These are phyloP conservation scores for Pichia sp. DNA, from an alignment of 1,139 yeast genomes.

Conservation along the genomic window DNA sequence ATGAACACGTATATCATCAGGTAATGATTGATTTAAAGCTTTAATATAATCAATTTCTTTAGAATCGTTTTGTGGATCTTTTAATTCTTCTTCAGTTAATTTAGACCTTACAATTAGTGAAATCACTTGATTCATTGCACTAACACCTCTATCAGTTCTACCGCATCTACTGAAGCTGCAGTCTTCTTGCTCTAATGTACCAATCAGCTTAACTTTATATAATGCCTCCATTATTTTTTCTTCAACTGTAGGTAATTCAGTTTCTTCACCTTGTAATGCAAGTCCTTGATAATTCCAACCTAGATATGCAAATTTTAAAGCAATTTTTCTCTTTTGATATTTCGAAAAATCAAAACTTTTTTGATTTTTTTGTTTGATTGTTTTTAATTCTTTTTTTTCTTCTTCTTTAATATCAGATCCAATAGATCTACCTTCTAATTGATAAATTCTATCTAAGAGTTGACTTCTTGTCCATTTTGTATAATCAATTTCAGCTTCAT, in stretches of 20 bases:
- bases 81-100: slow-evolving; percentile 51
- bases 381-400: neutral
- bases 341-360: slow-evolving; percentile 64
- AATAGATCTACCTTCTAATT: slow-evolving; percentile 36
- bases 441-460: slow-evolving; percentile 31
- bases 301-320: slow-evolving; percentile 74
- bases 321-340: slow-evolving; percentile 64
- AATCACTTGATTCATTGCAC: slow-evolving; percentile 94
- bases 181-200: slow-evolving; percentile 49
- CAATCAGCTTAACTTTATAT: slow-evolving; percentile 58
- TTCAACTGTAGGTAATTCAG: slow-evolving; percentile 85
- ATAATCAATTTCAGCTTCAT: slow-evolving; percentile 9
- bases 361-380: slow-evolving; percentile 24
- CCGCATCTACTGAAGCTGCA: slow-evolving; percentile 88
- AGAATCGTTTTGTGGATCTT: slow-evolving; percentile 46
- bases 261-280: slow-evolving; percentile 68
- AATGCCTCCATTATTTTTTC: slow-evolving; percentile 67
- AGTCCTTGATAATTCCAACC: slow-evolving; percentile 95
- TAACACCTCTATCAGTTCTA: slow-evolving; percentile 92
- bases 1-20: slow-evolving; percentile 76
- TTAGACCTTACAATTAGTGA: slow-evolving; percentile 71
- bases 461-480: slow-evolving; percentile 35
- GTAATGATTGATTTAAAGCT: slow-evolving; percentile 69
- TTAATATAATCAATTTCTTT: slow-evolving; percentile 72
- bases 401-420: slow-evolving; percentile 5